Evolutionary conservation across 345 rosid species (phyloP).

Genomic region (Populus davidiana): DNA sequence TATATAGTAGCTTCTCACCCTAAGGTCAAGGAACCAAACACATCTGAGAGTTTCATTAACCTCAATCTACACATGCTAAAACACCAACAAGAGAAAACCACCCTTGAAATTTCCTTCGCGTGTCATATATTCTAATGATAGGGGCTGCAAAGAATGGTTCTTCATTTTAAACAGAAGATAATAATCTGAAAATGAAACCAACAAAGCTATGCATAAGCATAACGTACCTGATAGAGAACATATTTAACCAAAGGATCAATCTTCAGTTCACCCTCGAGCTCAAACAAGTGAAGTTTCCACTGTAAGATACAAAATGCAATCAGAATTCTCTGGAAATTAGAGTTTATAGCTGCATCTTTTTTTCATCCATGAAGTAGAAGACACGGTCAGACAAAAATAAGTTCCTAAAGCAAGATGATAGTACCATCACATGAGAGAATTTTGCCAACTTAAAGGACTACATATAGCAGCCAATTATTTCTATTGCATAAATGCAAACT

Average conservation of each 20-base stretch:
- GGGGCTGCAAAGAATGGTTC: not conserved
- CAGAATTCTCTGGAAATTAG: not conserved
- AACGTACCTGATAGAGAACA: slow-evolving; percentile 66
- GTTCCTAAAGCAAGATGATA: not conserved
- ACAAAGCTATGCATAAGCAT: not conserved
- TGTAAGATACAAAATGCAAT: slow-evolving; percentile 29
- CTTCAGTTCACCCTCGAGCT: slow-evolving; percentile 91
- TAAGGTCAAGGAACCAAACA: not conserved
- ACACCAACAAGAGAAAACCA: not conserved
- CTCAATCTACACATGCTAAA: not conserved
- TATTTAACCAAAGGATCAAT: slow-evolving; percentile 71
- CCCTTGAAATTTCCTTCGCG: not conserved
- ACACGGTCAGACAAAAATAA: not conserved
- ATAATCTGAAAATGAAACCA: not conserved
- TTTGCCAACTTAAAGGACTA: not conserved
- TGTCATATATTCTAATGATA: not conserved
- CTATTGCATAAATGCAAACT: not conserved
- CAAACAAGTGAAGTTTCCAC: slow-evolving; percentile 97
- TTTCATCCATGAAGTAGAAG: not conserved
- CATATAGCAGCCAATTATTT: not conserved
- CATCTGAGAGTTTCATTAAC: not conserved
- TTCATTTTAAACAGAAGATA: not conserved
- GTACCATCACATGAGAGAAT: not conserved
- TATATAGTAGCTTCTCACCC: not conserved
- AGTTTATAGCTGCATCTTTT: not conserved